Conservation (phyloP, 306 rosid species). For the Vigna reflexopilosa region DNA sequence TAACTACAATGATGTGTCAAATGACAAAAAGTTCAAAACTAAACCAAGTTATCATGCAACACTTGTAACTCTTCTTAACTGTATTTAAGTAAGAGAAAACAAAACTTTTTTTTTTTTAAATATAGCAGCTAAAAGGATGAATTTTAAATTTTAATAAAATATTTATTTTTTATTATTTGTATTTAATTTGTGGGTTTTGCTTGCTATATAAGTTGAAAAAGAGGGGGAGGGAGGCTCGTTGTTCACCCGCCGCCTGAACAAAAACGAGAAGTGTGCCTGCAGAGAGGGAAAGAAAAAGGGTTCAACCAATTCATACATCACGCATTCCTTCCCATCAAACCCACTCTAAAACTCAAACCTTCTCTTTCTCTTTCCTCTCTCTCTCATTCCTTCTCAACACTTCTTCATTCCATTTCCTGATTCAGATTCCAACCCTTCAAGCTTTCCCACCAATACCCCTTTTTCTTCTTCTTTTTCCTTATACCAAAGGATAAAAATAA, state of each 20-base stretch:
- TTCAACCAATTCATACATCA: neutral
- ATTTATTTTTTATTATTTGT: neutral
- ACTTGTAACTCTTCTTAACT: too few species aligned
- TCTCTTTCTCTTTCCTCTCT: neutral
- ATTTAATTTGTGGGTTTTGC: conserved; percentile 39
- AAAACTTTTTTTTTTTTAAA: too few species aligned
- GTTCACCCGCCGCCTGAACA: conserved; percentile 50
- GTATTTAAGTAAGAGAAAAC: too few species aligned
- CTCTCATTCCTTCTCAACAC: neutral
- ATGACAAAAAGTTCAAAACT: too few species aligned
- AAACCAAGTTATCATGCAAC: too few species aligned
- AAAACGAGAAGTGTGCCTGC: conserved; percentile 21
- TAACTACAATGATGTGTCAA: too few species aligned
- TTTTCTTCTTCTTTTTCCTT: neutral
- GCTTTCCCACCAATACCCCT: neutral
- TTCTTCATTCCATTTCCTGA: neutral
- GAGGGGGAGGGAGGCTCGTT: conserved; percentile 9
- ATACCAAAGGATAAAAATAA: neutral
- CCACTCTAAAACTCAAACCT: neutral
- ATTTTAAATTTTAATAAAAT: too few species aligned
- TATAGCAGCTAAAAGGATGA: too few species aligned
- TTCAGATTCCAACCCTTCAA: conserved; percentile 17
- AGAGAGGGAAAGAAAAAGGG: conserved; percentile 10
- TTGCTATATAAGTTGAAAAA: conserved; percentile 41
- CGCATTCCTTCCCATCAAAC: conserved; percentile 3